phyloP scores from a whole-genome alignment of 23 red algal species.

The Agarophyton chilense region DNA sequence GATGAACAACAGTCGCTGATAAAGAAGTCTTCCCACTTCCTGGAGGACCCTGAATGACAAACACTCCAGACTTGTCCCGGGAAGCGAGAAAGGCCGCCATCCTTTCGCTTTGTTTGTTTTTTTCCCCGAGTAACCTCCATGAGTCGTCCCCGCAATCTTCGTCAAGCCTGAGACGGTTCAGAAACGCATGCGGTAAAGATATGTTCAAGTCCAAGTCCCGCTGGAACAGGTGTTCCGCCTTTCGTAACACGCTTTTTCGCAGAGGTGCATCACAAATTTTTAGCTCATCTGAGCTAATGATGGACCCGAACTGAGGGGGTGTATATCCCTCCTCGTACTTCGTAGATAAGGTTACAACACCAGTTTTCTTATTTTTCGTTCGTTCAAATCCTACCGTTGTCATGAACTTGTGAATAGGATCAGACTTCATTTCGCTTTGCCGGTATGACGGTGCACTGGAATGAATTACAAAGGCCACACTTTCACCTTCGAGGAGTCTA shows the following conservation, averaged over 20 bases:
- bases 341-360: background rate
- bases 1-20: constrained; percentile 51
- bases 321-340: constrained; percentile 7
- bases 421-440: background rate
- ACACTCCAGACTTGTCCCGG: constrained; percentile 20
- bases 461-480: constrained; percentile 48
- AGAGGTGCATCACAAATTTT: constrained; percentile 58
- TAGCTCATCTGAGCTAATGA: constrained; percentile 55
- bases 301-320: constrained; percentile 26
- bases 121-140: background rate
- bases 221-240: constrained; percentile 23
- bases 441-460: background rate
- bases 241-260: constrained; percentile 48
- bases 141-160: constrained; percentile 4
- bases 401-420: constrained; percentile 28
- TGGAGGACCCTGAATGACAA: constrained; percentile 89
- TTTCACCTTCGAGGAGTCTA: constrained; percentile 45
- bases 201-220: background rate
- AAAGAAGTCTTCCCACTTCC: constrained; percentile 88
- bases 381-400: background rate
- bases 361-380: background rate
- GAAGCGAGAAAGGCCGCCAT: constrained; percentile 57
- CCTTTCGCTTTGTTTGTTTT: constrained; percentile 1
- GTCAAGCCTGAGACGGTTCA: constrained; percentile 32
- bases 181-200: constrained; percentile 22